A percentile compares a stretch with the other conserved stretches of the same genome.
Evolutionary conservation across 2,329 filamentous ascomycete species (phyloP).

Genomic region (Colletotrichum tanaceti): DNA sequence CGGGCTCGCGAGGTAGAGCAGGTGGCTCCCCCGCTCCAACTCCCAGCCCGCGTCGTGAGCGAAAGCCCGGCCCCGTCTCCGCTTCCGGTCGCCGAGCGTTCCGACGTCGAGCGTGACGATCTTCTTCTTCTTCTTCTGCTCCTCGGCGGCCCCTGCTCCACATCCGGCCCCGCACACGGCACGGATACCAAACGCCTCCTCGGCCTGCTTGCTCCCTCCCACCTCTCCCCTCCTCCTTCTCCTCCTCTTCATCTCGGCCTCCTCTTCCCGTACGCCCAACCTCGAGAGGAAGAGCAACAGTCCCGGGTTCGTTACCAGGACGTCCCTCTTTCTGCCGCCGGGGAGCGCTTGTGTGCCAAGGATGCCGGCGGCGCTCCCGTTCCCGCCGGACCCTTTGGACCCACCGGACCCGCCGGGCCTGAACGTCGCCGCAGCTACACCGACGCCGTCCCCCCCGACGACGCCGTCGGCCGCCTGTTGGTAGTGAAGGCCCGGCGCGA

Average conservation of each 20-base stretch:
- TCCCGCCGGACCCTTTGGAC: too few relatives aligned
- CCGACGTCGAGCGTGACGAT: conserved; percentile 40
- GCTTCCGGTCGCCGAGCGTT: conserved; percentile 43
- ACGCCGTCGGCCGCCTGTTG: conserved; percentile 68
- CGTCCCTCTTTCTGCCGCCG: conserved; percentile 8
- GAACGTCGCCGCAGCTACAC: conserved; percentile 55
- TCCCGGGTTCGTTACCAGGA: conserved; percentile 47
- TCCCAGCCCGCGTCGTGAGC: conserved; percentile 48
- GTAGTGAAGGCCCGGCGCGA: conserved; percentile 71
- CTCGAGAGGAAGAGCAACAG: conserved; percentile 53
- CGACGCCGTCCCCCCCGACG: conserved; percentile 47
- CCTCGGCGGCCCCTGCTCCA: too few relatives aligned
- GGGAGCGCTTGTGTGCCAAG: conserved; percentile 24
- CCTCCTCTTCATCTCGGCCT: conserved; percentile 46
- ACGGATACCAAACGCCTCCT: conserved; percentile 15
- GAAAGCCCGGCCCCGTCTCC: conserved; percentile 42
- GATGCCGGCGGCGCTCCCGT: conserved; percentile 17
- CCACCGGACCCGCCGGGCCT: conserved; percentile 64
- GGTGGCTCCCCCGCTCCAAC: conserved; percentile 60
- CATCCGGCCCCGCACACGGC: background rate
- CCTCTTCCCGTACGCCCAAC: conserved; percentile 44
- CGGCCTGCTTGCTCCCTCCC: conserved; percentile 45
- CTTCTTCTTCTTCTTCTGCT: too few relatives aligned
- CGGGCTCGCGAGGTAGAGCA: conserved; percentile 61
- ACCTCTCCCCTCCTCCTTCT: conserved; percentile 48